Conservation (phyloP, 1,284 basidiomycete species). For the Malassezia sp. region DNA sequence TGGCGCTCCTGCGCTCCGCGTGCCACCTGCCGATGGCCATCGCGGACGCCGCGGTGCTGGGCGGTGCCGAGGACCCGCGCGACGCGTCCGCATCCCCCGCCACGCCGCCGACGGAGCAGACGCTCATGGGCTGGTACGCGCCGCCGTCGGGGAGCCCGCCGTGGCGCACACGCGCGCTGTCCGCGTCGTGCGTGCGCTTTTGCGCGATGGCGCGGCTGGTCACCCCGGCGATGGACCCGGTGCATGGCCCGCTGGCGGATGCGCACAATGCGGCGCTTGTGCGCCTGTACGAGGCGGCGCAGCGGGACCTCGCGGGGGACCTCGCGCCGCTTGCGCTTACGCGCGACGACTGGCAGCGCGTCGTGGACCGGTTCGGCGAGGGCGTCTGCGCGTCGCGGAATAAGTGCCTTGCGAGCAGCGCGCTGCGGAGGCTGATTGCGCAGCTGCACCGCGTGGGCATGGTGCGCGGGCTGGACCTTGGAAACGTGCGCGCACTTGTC, state of each 20-base stretch:
- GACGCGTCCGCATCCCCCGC: too few species aligned
- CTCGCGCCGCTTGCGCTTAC: not conserved
- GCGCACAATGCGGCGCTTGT: conserved; percentile 4
- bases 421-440: conserved; percentile 5
- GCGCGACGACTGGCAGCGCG: conserved; percentile 2
- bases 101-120: not conserved
- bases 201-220: conserved; percentile 7
- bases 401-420: not conserved
- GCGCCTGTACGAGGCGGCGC: conserved; percentile 11
- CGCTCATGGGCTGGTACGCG: too few species aligned
- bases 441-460: conserved; percentile 1
- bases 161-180: not conserved
- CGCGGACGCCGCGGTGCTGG: conserved; percentile 9
- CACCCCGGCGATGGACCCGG: conserved; percentile 3
- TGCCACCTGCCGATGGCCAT: conserved; percentile 17
- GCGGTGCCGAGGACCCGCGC: not conserved
- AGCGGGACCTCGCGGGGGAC: conserved; percentile 8
- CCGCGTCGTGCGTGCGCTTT: conserved; percentile 9
- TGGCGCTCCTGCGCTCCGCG: conserved; percentile 9
- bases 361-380: conserved; percentile 4
- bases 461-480: conserved; percentile 4
- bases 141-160: too few species aligned
- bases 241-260: conserved; percentile 6
- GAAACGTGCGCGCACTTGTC: not conserved
- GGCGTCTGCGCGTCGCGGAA: too few species aligned